Evolutionary conservation across 2,329 filamentous ascomycete species (phyloP), one percentile per base, ranked within the genome.

Genomic region (Chaetothyriales sp.): DNA sequence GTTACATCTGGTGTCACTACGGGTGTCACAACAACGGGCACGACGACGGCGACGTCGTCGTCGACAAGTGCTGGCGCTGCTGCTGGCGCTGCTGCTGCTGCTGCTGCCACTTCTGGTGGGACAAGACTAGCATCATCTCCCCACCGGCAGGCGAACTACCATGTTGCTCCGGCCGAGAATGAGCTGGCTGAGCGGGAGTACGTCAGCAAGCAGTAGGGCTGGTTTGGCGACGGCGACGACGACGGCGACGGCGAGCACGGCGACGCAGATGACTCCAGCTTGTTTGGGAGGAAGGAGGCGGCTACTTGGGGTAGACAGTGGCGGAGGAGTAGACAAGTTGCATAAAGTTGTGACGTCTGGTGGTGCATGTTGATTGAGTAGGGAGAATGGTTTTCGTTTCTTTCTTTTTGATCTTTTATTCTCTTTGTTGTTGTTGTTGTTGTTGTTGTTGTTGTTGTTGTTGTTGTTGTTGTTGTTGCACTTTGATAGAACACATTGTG

Each of bases 131-230:
- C 43, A 45, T 28, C 22, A 7, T 12, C 45, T 28, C 8, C 20
- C 3, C 25, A 12, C 4, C 20, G 20, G 9, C 18, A 25, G 18
- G 32, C 28, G 45, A 18, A 47, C 25, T 47, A 47, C 28, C 45
- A 47, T 32, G 10, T 10, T 10, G 20, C 20, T 7, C 45, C 45
- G 9, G 45, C 18, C 8, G 9, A 12, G 20, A 47, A 47, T 32
- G 45, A 47, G 19, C 45, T 47, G 19, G 45, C 20, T 18, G 45
- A 47, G 26, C 45, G 45, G 7, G 45, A 47, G 9, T 47, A 47
- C 26, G 45, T 47, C 20, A 28, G 20, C 20, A 47, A 47, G 45
- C 45, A 47, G 26, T 47, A 47, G 45, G 18, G 26, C 26, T 25
- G 20, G 18, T 9, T 26, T 25, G 20, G 18, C 9, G 45, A 45